Evolutionary conservation across 768 basidiomycete species (phyloP), one percentile per base, ranked within the genome.

Genomic region (Termitomyces sp.): DNA sequence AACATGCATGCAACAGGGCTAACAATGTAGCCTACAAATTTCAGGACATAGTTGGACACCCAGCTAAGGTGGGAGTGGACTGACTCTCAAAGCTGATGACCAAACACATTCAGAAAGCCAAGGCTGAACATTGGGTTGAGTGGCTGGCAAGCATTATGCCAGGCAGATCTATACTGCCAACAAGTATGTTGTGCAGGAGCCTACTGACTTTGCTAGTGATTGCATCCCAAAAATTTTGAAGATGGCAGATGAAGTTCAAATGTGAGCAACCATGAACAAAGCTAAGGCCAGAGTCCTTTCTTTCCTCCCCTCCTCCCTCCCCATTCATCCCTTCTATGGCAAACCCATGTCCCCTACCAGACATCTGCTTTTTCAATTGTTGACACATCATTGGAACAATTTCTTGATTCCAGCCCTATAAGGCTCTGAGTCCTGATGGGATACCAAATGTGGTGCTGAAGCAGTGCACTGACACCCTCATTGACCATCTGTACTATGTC

Each of bases 331-430:
- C 51, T 2, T 4, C 7, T 1, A 44, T 55, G 12, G 6, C 14
- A 25, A 62, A 61, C 47, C 63, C 65, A 7, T 12, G 12, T 4
- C 43, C 43, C 6, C 11, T 44, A 21, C 19, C 43, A 2, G 3
- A 8, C 11, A 27, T 44, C 6, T 10, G 11, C 21, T 16, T 21
- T 8, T 44, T 44, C 6, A 21, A 21, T 8, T 14, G 9, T 2
- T 1, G 25, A 16, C 8, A 8, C 19, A 43, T 43, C 21, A 1
- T 35, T 1, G 35, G 2, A 12, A 12, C 14, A 12, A 35, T 35
- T 3, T 14, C 5, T 35, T 12, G 9, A 34, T 9, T 6, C 9
- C 9, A 28, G 28, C 28, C 28, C 28, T 28, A 28, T 7, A 28
- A 28, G 28, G 28, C 28, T 28, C 7, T 7, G 7, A 7, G 28